Conservation (phyloP, 78 protist genomes). For the Thecamonas trahens region DNA sequence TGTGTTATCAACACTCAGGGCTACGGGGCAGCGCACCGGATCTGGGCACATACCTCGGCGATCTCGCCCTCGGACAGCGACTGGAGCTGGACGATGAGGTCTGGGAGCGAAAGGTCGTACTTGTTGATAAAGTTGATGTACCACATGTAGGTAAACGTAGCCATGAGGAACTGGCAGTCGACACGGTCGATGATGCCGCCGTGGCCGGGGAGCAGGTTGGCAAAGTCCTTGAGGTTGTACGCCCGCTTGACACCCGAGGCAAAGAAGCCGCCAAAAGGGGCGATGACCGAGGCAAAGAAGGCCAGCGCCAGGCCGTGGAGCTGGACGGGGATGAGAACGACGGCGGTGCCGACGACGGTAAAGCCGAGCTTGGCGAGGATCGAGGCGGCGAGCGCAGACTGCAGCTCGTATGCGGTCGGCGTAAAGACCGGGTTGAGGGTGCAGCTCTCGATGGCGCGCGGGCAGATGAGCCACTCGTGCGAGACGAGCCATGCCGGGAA, state of each 20-base stretch:
- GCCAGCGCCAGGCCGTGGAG: conserved; percentile 71
- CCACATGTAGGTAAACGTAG: conserved; percentile 62
- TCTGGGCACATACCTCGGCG: too few species aligned
- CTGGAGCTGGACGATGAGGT: too few species aligned
- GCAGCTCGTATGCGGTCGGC: background rate
- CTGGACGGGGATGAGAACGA: conserved; percentile 46
- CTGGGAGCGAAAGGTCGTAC: background rate
- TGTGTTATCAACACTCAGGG: too few species aligned
- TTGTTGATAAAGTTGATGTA: conserved; percentile 17
- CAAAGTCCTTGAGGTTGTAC: conserved; percentile 88
- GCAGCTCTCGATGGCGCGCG: background rate
- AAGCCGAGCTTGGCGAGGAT: too few species aligned
- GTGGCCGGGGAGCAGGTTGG: conserved; percentile 88
- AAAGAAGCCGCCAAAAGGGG: conserved; percentile 97
- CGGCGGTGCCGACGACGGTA: conserved; percentile 7
- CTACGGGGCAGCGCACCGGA: too few species aligned
- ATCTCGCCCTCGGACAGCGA: too few species aligned
- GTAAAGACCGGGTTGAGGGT: background rate
- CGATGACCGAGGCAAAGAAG: conserved; percentile 79
- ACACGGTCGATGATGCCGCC: conserved; percentile 93
- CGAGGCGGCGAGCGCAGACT: background rate
- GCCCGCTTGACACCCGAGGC: conserved; percentile 93
- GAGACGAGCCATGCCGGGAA: background rate
- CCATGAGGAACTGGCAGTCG: conserved; percentile 88
- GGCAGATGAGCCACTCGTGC: background rate